Base-by-base conservation (phyloP, 768 basidiomycete genomes). In the Suillus paluster region DNA sequence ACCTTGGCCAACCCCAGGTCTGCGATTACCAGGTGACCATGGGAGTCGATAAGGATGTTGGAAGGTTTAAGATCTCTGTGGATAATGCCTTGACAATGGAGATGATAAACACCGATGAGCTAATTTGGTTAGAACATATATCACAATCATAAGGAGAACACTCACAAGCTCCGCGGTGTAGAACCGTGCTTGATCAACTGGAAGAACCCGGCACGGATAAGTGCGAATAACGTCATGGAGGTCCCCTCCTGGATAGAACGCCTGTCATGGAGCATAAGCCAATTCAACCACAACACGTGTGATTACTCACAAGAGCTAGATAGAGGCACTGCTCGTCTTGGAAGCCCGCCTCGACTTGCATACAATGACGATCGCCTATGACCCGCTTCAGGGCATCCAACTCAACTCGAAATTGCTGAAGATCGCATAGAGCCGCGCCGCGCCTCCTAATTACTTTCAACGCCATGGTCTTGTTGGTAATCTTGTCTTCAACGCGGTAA, bases 41-140 rank as follows among this genome's bases (percentile, higher is more conserved):
- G 73, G 14, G 72, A 71, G 17, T 81, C 81, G 63, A 85, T 77
- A 59, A 89, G 78, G 27, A 91, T 77, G 70, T 89, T 91, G 58
- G 81, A 79, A 2, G 88, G 88, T 66, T 88, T 89, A 74, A 91
- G 84, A 67, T 89, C 87, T 44, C 86, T 84, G 66, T 90, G 88
- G 42, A 89, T 84, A 69, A 89, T 85, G 27, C 88, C 87, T 64
- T 81, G 80, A 59, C 80, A 77, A 68, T 89, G 88, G 1, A 90
- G 68, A 57, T 73, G 77, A 30, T 72, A 61, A 12, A 80, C 56
- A 19, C 75, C 79, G 10, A 80, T 65, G 7, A 73, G 67, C 64
- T 65, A 48, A 27, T 34, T 23, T 36, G 7, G 44, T 64, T 19
- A 64, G 48, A 48, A 25, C 3, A 10, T 21, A 45, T 11, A 33